Base-by-base conservation (phyloP, 192 early-diverging fungal genomes). In the Gigaspora rosea region DNA sequence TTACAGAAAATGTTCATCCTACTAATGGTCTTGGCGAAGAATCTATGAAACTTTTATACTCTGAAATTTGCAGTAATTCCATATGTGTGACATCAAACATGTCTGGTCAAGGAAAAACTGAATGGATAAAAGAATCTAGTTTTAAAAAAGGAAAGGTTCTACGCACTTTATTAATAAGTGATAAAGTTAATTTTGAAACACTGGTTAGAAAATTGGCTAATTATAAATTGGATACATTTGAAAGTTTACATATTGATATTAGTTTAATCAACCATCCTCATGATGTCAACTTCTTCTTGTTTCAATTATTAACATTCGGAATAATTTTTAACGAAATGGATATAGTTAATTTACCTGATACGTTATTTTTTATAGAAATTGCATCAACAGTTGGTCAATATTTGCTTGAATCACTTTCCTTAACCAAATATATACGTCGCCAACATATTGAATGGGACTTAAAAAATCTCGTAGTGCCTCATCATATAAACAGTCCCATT, bases 81-180 rank as follows among this genome's bases (percentile, higher is more conserved):
- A 3, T 64, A 4, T 49, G 56, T 10, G 58, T 75, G 4, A 64
- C 74, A 12, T 75, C 74, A 27, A 15, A 64, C 27, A 6, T 62
- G 20, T 64, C 74, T 41, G 74, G 56, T 65, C 54, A 62, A 15
- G 74, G 74, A 12, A 75, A 75, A 46, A 75, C 74, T 3, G 74
- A 75, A 46, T 75, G 20, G 10, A 64, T 75, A 27, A 75, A 75
- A 46, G 9, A 75, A 27, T 9, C 63, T 20, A 64, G 57, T 51
- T 16, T 49, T 16, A 47, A 59, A 12, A 36, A 35, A 32, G 36
- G 18, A 35, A 47, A 5, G 41, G 68, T 75, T 64, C 61, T 33
- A 47, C 56, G 61, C 35, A 65, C 27, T 27, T 27, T 27, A 27
- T 27, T 27, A 27, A 27, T 27, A 27, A 27, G 27, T 27, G 27